phyloP scores from a whole-genome alignment of 2,329 filamentous ascomycete species.

The Canariomyces notabilis region DNA sequence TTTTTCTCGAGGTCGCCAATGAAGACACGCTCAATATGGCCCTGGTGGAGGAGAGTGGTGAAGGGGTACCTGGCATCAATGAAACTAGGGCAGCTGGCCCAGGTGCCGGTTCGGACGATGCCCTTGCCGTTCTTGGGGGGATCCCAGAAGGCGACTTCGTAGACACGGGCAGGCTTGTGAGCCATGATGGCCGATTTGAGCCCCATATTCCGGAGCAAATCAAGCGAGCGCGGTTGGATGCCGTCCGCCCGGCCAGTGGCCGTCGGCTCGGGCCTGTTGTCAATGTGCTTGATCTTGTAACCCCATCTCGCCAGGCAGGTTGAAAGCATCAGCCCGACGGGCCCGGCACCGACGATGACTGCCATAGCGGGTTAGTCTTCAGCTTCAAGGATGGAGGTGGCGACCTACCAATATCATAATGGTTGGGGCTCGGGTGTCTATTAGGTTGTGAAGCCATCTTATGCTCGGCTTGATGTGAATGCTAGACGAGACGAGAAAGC shows the following conservation, averaged over 20 bases:
- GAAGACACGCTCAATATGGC: constrained; percentile 65
- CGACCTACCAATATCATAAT: constrained; percentile 23
- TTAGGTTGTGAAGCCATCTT: constrained; percentile 19
- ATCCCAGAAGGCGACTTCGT: constrained; percentile 70
- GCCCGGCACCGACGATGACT: constrained; percentile 87
- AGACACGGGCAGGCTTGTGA: constrained; percentile 80
- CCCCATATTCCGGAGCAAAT: constrained; percentile 83
- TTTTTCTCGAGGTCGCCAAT: constrained; percentile 61
- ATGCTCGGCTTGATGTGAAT: constrained; percentile 13
- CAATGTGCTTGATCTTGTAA: constrained; percentile 92
- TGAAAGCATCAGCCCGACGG: constrained; percentile 81
- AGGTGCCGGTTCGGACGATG: constrained; percentile 64
- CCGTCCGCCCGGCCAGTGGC: constrained; percentile 82
- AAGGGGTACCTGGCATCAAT: constrained; percentile 68
- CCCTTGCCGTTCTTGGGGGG: constrained; percentile 49
- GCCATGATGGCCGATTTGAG: constrained; percentile 85
- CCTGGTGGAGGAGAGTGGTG: constrained; percentile 67
- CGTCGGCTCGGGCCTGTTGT: constrained; percentile 82
- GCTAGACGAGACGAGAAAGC: constrained; percentile 2
- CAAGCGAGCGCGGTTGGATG: constrained; percentile 83
- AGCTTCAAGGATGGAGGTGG: background rate
- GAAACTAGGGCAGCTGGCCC: constrained; percentile 85
- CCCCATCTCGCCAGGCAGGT: constrained; percentile 88
- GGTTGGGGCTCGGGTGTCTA: constrained; percentile 15
- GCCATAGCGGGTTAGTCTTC: constrained; percentile 27